phyloP scores from a whole-genome alignment of 169 alveolate species.

The Cystoisospora suis region DNA sequence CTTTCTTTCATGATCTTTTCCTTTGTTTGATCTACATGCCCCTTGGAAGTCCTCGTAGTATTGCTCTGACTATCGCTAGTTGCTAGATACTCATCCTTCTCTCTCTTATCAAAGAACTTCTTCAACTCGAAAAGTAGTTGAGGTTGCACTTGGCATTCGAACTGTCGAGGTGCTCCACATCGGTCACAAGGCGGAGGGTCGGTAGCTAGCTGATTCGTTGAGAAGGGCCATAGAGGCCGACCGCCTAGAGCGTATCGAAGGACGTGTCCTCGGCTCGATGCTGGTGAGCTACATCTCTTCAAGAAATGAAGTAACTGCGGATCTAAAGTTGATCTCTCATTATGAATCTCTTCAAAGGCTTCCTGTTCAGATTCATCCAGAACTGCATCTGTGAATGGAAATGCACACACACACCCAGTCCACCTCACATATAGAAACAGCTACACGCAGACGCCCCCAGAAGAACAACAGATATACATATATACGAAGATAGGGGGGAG shows the following conservation, averaged over 20 bases:
- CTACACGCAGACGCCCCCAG: no score
- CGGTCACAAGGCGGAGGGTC: conserved; percentile 14
- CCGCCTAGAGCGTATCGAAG: conserved; percentile 47
- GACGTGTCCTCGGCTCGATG: conserved; percentile 25
- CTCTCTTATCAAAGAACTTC: no score
- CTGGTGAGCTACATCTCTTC: neutral
- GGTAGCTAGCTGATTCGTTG: neutral
- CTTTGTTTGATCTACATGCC: no score
- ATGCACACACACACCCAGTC: neutral
- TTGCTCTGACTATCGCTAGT: no score
- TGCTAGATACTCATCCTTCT: no score
- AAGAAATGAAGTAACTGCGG: conserved; percentile 35
- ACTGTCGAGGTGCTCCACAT: conserved; percentile 48
- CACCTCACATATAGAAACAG: no score
- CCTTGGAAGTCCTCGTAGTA: no score
- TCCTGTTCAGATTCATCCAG: conserved; percentile 38
- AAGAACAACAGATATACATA: no score
- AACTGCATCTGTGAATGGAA: neutral
- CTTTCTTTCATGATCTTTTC: no score
- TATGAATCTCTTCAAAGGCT: conserved; percentile 33
- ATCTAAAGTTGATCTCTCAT: neutral
- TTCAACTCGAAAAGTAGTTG: conserved; percentile 2
- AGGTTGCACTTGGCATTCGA: conserved; percentile 46
- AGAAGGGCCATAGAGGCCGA: conserved; percentile 48
- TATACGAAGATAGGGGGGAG: no score